Evolutionary conservation across 345 rosid species (phyloP).

Genomic region (Eucalyptus caleyi): DNA sequence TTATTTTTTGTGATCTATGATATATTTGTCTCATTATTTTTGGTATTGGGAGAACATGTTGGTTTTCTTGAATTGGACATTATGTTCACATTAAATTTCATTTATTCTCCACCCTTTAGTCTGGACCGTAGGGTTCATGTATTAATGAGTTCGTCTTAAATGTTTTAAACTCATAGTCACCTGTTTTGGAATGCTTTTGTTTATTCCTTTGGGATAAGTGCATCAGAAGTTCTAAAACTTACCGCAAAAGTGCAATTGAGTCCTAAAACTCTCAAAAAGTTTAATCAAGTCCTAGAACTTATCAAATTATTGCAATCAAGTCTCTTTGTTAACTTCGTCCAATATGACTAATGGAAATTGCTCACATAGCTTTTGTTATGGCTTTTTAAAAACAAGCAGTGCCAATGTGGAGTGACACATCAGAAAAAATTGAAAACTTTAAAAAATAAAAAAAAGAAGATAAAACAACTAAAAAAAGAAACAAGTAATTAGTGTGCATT

Average conservation of each 20-base stretch:
- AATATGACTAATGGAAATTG: neutral
- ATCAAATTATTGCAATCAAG: neutral
- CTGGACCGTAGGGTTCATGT: neutral
- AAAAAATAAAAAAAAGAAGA: too few species aligned
- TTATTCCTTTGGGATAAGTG: neutral
- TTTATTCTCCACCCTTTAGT: neutral
- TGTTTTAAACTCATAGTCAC: neutral
- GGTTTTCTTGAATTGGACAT: neutral
- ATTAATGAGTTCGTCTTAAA: neutral
- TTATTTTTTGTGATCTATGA: neutral
- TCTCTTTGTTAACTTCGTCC: neutral
- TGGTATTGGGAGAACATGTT: neutral
- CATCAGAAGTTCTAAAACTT: neutral
- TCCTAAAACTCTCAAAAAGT: neutral
- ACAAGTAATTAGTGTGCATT: neutral
- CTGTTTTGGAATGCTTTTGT: neutral
- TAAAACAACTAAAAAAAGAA: too few species aligned
- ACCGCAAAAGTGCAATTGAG: neutral
- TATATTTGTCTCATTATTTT: neutral
- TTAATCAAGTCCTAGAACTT: neutral
- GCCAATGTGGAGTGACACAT: neutral
- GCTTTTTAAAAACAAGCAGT: neutral
- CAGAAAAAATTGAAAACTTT: too few species aligned
- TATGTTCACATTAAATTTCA: neutral
- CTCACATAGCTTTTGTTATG: neutral